These are phyloP conservation scores for Russula sp. DNA, from an alignment of 768 basidiomycete genomes.

Conservation along the genomic window DNA sequence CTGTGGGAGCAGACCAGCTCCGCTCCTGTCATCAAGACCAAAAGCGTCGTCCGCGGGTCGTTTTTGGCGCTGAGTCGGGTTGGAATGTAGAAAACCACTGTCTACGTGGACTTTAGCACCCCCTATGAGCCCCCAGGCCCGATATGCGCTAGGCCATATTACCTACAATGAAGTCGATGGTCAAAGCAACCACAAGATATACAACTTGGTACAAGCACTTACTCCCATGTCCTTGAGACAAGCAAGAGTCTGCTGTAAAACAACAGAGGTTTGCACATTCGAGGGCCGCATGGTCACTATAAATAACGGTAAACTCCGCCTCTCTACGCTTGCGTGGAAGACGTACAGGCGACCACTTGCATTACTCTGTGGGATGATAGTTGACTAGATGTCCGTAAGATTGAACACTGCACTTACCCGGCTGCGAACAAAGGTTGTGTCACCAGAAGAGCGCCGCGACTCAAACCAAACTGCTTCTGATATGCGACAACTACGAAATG, in stretches of 20 bases:
- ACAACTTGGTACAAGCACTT: constrained; percentile 42
- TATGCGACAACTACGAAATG: constrained; percentile 52
- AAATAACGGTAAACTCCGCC: constrained; percentile 7
- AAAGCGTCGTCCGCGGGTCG: constrained; percentile 30
- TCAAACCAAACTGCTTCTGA: constrained; percentile 59
- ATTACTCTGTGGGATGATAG: constrained; percentile 54
- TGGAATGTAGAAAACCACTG: constrained; percentile 20
- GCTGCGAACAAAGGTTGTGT: constrained; percentile 68
- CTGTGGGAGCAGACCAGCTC: background rate
- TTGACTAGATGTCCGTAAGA: background rate
- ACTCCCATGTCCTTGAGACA: constrained; percentile 70
- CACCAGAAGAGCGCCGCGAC: constrained; percentile 59
- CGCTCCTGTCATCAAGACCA: constrained; percentile 6
- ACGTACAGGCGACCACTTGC: constrained; percentile 71
- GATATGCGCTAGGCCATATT: constrained; percentile 33
- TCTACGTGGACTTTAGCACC: constrained; percentile 30
- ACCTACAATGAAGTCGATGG: constrained; percentile 65
- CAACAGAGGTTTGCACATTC: constrained; percentile 64
- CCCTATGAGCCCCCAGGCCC: constrained; percentile 29
- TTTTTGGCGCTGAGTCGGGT: constrained; percentile 17
- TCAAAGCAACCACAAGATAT: constrained; percentile 44
- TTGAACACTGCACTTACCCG: constrained; percentile 48
- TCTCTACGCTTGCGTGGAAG: constrained; percentile 18
- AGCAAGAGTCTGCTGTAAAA: constrained; percentile 59
- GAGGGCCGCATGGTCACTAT: constrained; percentile 70